Evolutionary conservation across 2,329 filamentous ascomycete genomes (phyloP).

Genomic region (Leptoxyphium fumago): DNA sequence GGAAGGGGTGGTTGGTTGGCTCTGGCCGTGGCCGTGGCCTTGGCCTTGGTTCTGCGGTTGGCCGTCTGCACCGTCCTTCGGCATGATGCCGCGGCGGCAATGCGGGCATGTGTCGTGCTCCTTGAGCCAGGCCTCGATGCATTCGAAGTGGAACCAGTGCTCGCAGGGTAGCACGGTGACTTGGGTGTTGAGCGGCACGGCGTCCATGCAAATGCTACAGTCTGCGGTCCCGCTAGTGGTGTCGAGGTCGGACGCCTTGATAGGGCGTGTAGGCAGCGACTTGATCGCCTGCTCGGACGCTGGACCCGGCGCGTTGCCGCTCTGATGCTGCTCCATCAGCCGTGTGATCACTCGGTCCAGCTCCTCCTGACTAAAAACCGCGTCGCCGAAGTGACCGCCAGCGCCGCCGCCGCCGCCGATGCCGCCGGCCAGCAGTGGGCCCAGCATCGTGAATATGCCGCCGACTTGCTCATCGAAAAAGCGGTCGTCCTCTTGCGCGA

Average conservation of each 20-base stretch:
- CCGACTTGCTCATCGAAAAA: neutral
- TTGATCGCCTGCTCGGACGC: slow-evolving; percentile 63
- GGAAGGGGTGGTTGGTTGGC: neutral
- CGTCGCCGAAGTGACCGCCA: slow-evolving; percentile 48
- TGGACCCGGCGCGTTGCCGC: slow-evolving; percentile 66
- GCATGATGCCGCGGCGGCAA: slow-evolving; percentile 45
- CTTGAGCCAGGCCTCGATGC: slow-evolving; percentile 68
- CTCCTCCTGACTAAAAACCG: slow-evolving; percentile 80
- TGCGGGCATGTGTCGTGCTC: slow-evolving; percentile 90
- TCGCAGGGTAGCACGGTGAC: slow-evolving; percentile 70
- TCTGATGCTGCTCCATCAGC: slow-evolving; percentile 71
- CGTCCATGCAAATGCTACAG: slow-evolving; percentile 91
- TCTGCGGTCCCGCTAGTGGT: slow-evolving; percentile 53
- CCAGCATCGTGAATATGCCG: slow-evolving; percentile 1
- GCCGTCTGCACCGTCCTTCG: slow-evolving; percentile 11
- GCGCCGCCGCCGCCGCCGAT: neutral
- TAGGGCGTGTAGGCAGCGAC: slow-evolving; percentile 51
- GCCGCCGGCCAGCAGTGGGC: neutral
- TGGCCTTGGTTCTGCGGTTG: no score
- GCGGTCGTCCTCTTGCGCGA: neutral
- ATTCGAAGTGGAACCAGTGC: slow-evolving; percentile 85
- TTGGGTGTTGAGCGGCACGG: slow-evolving; percentile 56
- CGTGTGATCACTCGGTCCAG: slow-evolving; percentile 77
- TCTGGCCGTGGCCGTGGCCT: neutral
- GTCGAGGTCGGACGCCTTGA: slow-evolving; percentile 56